These are phyloP conservation scores for Russula lepida DNA, from an alignment of 768 basidiomycete species.

Conservation along the genomic window DNA sequence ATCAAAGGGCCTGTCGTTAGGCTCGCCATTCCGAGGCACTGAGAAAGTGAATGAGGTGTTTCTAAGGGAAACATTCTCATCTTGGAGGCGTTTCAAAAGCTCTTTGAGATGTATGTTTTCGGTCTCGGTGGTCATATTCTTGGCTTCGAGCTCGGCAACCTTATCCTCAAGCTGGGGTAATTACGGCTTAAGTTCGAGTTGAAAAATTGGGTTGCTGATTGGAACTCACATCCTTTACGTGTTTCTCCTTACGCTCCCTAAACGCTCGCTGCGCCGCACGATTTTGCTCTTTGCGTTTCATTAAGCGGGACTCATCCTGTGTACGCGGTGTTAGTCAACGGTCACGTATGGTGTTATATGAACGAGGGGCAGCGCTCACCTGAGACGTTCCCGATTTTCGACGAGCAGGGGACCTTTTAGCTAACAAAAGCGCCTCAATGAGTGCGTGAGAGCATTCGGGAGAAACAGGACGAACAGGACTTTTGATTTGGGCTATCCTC, in stretches of 20 bases:
- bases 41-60: slow-evolving; percentile 78
- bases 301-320: slow-evolving; percentile 62
- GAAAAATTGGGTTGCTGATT: neutral
- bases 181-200: slow-evolving; percentile 3
- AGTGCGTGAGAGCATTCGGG: neutral
- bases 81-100: slow-evolving; percentile 73
- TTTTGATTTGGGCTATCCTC: slow-evolving; percentile 62
- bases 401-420: slow-evolving; percentile 24
- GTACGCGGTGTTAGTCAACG: slow-evolving; percentile 9
- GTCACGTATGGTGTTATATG: neutral
- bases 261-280: slow-evolving; percentile 96
- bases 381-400: slow-evolving; percentile 37
- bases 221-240: slow-evolving; percentile 84
- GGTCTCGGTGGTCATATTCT: slow-evolving; percentile 58
- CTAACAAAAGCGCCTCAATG: neutral
- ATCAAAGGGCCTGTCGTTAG: slow-evolving; percentile 17
- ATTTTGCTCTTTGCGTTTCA: slow-evolving; percentile 96
- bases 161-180: slow-evolving; percentile 75
- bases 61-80: slow-evolving; percentile 79
- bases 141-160: slow-evolving; percentile 76
- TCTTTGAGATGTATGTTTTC: slow-evolving; percentile 91
- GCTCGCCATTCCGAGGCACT: slow-evolving; percentile 42
- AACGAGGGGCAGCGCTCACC: slow-evolving; percentile 23
- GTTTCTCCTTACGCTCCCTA: slow-evolving; percentile 93
- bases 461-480: slow-evolving; percentile 44